phyloP scores from a whole-genome alignment of 2,329 filamentous ascomycete species.

The Claviceps quebecensis region DNA sequence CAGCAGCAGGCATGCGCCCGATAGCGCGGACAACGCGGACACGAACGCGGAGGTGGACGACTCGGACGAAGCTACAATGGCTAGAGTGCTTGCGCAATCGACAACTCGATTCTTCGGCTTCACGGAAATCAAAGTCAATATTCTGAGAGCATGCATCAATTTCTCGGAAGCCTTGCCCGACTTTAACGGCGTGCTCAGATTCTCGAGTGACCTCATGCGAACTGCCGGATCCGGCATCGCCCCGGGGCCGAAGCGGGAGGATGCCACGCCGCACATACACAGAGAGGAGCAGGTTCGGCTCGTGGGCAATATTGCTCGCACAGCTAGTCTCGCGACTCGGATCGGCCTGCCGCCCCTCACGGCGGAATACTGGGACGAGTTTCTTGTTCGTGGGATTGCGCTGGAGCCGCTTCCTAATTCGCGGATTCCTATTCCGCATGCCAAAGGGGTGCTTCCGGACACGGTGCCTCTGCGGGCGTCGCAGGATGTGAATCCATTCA shows the following conservation, averaged over 20 bases:
- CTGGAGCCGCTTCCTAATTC: constrained; percentile 48
- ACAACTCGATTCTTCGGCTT: constrained; percentile 59
- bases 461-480: constrained; percentile 35
- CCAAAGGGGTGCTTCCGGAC: constrained; percentile 38
- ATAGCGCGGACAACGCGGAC: neutral
- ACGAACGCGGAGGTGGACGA: constrained; percentile 19
- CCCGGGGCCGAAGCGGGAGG: constrained; percentile 52
- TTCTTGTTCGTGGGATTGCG: constrained; percentile 66
- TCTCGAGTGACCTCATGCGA: constrained; percentile 71
- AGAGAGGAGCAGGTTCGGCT: constrained; percentile 76
- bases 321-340: constrained; percentile 60
- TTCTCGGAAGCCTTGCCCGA: constrained; percentile 90
- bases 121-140: constrained; percentile 65
- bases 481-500: constrained; percentile 66
- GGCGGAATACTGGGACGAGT: constrained; percentile 95
- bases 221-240: constrained; percentile 71
- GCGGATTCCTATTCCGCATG: constrained; percentile 52
- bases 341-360: constrained; percentile 56
- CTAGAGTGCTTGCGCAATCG: constrained; percentile 46
- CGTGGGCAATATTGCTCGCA: constrained; percentile 75
- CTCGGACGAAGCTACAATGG: constrained; percentile 37
- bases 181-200: constrained; percentile 76
- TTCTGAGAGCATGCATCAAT: constrained; percentile 79
- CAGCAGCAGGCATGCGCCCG: neutral
- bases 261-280: constrained; percentile 55